Base-by-base conservation (phyloP, 1,284 basidiomycete species). In the Boletus smithii region DNA sequence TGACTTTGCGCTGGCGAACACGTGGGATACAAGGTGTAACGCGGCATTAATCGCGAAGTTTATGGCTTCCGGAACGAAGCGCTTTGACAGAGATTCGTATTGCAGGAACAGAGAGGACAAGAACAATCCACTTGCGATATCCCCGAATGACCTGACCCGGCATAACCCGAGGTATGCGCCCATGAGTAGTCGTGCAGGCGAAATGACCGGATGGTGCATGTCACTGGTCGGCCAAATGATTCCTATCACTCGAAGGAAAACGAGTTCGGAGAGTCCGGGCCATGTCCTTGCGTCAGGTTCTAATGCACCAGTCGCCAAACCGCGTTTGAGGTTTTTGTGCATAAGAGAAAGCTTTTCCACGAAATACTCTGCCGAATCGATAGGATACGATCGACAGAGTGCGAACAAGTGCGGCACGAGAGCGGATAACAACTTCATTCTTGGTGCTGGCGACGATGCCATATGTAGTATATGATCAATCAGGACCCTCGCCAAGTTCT, bases 141-240 rank as follows among this genome's bases (percentile, higher is more conserved):
- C 95, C 10, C 68, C 54, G 8, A 89, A 62, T 8, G 79, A 81
- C 38, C 95, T 77, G 5, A 99, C 78, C 4, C 93, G 83, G 40
- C 83, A 79, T 35, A 99, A 78, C 4, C 85, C 86, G 13, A 99
- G 83, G 65, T 98, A 99, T 44, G 94, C 87, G 1, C 88, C 91
- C 72, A 97, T 90, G 39, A 99, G 79, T 18, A 98, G 69, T 39
- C 91, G 80, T 0, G 94, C 79, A 0, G 95, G 92, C 0, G 91
- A 88, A 18, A 91, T 75, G 40, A 99, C 93, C 0, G 86, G 81
- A 66, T 99, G 95, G 48, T 85, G 88, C 68, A 94, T 81, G 70
- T 99, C 97, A 63, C 91, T 95, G 1, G 95, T 95, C 1, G 95
- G 89, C 94, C 94, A 99, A 17, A 91, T 72, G 5, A 79, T 69